Base-by-base conservation (phyloP, 306 rosid species). In the Rosa persica region DNA sequence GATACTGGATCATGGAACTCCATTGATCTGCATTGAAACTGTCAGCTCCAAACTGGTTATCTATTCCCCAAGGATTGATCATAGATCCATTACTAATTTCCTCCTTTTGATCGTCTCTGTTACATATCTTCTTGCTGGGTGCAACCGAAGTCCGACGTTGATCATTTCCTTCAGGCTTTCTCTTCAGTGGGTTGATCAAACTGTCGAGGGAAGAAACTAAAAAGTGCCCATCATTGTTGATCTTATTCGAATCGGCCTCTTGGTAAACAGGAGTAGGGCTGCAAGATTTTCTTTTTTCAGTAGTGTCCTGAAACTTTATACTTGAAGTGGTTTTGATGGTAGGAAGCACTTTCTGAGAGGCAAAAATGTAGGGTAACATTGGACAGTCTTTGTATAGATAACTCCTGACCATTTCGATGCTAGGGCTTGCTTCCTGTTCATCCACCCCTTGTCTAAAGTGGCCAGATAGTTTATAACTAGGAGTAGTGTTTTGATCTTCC, bases 281-380 rank as follows among this genome's bases (percentile, higher is more conserved):
- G 79, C 67, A 66, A 46, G 78, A 25, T 46, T 84, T 82, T 42
- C 19, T 51, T 30, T 81, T 62, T 22, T 67, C 83, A 49, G 13
- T 38, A 8, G 39, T 47, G 64, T 49, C 74, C 34, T 34, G 83
- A 68, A 70, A 78, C 79, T 70, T 79, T 22, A 79, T 73, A 86
- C 67, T 79, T 73, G 89, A 78, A 80, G 88, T 16, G 78, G 82
- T 55, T 52, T 78, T 81, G 13, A 65, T 16, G 69, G 81, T 85
- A 36, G 82, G 82, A 67, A 57, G 57, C 55, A 43, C 72, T 51
- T 66, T 39, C 25, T 75, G 79, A 73, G 90, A 79, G 70, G 89
- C 87, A 47, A 90, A 80, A 75, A 90, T 87, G 76, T 83, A 88
- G 54, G 94, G 93, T 40, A 88, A 71, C 94, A 90, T 84, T 8